phyloP scores from a whole-genome alignment of 495 filamentous ascomycete species.

The Neurospora sp. region DNA sequence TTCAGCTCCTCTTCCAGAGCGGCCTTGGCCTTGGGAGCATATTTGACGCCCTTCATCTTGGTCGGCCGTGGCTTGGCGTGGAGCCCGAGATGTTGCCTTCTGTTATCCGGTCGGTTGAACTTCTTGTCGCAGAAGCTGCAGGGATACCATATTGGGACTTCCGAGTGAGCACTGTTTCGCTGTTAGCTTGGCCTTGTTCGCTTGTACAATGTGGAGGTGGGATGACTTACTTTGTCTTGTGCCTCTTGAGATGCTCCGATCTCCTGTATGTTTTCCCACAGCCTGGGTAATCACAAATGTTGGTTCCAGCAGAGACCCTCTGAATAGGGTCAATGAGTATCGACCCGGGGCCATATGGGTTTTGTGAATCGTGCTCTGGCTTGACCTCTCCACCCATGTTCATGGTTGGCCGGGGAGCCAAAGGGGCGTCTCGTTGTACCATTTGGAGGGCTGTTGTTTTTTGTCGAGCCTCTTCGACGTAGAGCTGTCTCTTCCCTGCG shows the following conservation, averaged over 20 bases:
- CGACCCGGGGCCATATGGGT: neutral
- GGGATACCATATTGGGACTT: neutral
- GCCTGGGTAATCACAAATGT: slow-evolving; percentile 18
- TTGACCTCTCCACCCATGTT: neutral
- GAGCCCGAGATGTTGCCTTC: slow-evolving; percentile 27
- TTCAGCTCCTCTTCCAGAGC: slow-evolving; percentile 16
- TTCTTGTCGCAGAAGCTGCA: slow-evolving; percentile 8
- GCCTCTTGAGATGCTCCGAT: slow-evolving; percentile 55
- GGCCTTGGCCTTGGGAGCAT: slow-evolving; percentile 15
- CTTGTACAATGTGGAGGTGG: neutral
- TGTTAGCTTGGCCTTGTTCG: neutral
- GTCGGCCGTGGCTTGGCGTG: slow-evolving; percentile 19
- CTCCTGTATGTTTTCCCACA: slow-evolving; percentile 44
- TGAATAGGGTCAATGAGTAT: neutral
- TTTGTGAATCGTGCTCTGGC: neutral
- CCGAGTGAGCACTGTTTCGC: neutral
- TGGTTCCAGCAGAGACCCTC: neutral
- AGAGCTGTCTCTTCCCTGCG: slow-evolving; percentile 6
- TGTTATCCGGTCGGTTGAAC: slow-evolving; percentile 25
- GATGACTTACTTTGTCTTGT: slow-evolving; percentile 19
- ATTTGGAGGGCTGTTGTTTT: slow-evolving; percentile 25
- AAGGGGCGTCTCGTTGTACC: slow-evolving; percentile 10
- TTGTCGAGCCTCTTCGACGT: slow-evolving; percentile 19
- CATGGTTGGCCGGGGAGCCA: neutral
- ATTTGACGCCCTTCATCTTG: slow-evolving; percentile 17